Evolutionary conservation across 495 filamentous ascomycete genomes (phyloP).

Genomic region (Penicillium robsamsonii): DNA sequence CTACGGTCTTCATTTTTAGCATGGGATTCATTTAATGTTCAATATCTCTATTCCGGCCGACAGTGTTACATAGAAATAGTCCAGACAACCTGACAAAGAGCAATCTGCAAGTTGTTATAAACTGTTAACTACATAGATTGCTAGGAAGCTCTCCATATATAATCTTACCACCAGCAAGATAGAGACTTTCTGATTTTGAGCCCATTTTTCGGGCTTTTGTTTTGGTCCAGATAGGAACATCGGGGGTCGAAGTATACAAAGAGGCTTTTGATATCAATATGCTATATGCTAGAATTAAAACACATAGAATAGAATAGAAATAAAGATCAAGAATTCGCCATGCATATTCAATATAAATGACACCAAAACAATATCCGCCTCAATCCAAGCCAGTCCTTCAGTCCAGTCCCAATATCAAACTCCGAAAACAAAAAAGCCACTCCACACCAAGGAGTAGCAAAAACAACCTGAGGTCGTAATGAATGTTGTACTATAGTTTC

Average conservation of each 20-base stretch:
- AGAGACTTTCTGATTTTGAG: no score
- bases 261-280: conserved; percentile 21
- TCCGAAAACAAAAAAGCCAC: background rate
- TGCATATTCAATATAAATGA: background rate
- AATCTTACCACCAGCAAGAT: no score
- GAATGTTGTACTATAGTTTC: conserved; percentile 3
- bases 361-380: background rate
- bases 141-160: no score
- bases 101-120: no score
- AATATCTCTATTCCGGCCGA: background rate
- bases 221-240: background rate
- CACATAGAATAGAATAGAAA: background rate
- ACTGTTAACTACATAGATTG: no score
- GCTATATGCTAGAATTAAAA: background rate
- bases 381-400: background rate
- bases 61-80: background rate
- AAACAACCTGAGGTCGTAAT: background rate
- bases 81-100: background rate
- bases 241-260: background rate
- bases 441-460: conserved; percentile 1
- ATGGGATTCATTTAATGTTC: background rate
- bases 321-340: conserved; percentile 1
- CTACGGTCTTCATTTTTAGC: background rate
- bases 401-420: conserved; percentile 1
- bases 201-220: background rate